Evolutionary conservation across 345 rosid species (phyloP).

Genomic region (Corchorus capsularis): DNA sequence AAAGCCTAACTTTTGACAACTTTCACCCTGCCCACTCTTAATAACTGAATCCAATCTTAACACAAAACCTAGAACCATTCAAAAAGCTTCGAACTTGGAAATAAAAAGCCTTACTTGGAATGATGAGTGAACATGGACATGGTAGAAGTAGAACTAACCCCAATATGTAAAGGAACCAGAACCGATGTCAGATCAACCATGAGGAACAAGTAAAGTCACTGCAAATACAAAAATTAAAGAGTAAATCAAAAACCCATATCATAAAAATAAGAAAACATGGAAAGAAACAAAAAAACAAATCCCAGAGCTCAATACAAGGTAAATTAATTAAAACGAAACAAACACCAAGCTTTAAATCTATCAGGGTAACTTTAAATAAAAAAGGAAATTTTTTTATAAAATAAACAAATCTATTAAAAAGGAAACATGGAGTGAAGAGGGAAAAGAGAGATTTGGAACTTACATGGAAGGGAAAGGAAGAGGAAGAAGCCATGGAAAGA

Average conservation of each 20-base stretch:
- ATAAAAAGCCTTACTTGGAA: constrained; percentile 13
- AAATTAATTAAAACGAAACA: constrained; percentile 11
- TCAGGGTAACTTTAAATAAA: neutral
- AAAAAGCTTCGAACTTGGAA: neutral
- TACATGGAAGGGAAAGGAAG: constrained; percentile 34
- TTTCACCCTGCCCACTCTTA: constrained; percentile 20
- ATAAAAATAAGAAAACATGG: neutral
- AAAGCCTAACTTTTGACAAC: constrained; percentile 18
- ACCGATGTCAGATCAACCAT: constrained; percentile 44
- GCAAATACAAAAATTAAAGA: constrained; percentile 30
- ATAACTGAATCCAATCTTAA: neutral
- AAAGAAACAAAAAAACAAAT: neutral
- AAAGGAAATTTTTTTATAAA: neutral
- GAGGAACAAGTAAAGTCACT: constrained; percentile 27
- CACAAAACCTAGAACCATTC: constrained; percentile 7
- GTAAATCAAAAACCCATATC: constrained; percentile 17
- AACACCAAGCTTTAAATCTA: constrained; percentile 22
- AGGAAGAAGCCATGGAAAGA: constrained; percentile 31
- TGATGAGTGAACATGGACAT: neutral
- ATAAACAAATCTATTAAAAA: neutral
- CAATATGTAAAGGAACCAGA: constrained; percentile 25
- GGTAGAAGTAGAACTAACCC: constrained; percentile 14
- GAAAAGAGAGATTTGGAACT: constrained; percentile 41
- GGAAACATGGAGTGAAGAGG: neutral
- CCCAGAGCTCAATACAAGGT: neutral